phyloP scores from a whole-genome alignment of 2,329 filamentous ascomycete genomes.

The Scleromitrula shiraiana region DNA sequence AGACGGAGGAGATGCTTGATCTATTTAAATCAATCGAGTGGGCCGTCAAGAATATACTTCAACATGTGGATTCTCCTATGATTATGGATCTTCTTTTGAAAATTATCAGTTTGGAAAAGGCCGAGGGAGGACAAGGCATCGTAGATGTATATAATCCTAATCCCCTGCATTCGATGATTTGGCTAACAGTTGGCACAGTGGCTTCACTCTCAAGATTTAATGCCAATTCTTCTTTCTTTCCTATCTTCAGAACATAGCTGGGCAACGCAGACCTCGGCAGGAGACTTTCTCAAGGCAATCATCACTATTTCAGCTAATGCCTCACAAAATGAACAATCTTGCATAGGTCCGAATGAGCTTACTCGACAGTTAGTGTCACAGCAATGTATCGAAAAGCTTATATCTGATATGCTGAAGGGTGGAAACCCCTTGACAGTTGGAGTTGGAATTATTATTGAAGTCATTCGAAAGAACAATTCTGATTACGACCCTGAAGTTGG shows the following conservation, averaged over 20 bases:
- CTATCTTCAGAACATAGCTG: constrained; percentile 77
- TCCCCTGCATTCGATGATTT: background rate
- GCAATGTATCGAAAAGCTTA: constrained; percentile 73
- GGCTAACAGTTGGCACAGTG: constrained; percentile 48
- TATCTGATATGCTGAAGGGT: constrained; percentile 83
- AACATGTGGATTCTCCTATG: constrained; percentile 95
- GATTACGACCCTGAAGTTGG: constrained; percentile 94
- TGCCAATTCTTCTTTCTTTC: constrained; percentile 79
- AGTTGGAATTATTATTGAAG: constrained; percentile 95
- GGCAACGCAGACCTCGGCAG: constrained; percentile 90
- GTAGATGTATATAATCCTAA: constrained; percentile 64
- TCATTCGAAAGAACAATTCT: constrained; percentile 98
- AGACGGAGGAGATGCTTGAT: constrained; percentile 93
- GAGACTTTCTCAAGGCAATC: constrained; percentile 96
- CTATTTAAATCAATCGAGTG: constrained; percentile 78
- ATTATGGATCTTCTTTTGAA: constrained; percentile 96
- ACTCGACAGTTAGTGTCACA: constrained; percentile 90
- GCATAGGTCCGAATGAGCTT: constrained; percentile 94
- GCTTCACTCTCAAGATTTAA: constrained; percentile 82
- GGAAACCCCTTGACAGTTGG: constrained; percentile 93
- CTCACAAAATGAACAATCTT: constrained; percentile 96
- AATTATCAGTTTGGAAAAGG: constrained; percentile 92
- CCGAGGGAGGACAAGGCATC: constrained; percentile 82
- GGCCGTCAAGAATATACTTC: constrained; percentile 76
- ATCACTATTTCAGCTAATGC: constrained; percentile 98